Base-by-base conservation (phyloP, 495 filamentous ascomycete genomes). In the Aspergillus sparsus region DNA sequence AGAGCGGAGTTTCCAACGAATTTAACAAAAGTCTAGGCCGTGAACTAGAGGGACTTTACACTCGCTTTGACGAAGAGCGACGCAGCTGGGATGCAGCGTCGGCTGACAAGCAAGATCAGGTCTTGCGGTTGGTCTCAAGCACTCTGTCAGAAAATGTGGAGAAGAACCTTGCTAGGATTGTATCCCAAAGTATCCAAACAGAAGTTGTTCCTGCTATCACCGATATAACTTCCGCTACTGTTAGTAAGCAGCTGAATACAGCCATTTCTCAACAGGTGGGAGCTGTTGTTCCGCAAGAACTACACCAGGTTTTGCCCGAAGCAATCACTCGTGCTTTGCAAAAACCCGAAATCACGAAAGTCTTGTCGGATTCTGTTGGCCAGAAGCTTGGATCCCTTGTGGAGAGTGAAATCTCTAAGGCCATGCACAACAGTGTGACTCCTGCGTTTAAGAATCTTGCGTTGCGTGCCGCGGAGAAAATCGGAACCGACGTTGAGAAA, bases 81-180 rank as follows among this genome's bases (percentile, higher is more conserved):
- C 83, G 83, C 62, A 77, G 80, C 52, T 82, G 84, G 68, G 84
- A 87, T 71, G 84, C 84, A 53, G 81, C 86, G 32, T 82, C 84
- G 32, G 76, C 85, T 13, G 82, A 85, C n/a, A 87, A 86, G 61
- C 88, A 90, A 62, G 87, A 92, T 55, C 86, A 88, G 58, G 78
- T 99, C 35, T 82, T 99, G 53, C 89, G 91, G 18, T 80, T 96
- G 45, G 90, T 99, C 8, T 94, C 92, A 1, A 86, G 83, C 53
- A 93, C 94, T 11, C 79, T 99, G 16, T 89, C 91, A 16, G 88
- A 94, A 47, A 98, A 97, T 62, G 90, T 95, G 33, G 92, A 97
- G 70, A 83, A 87, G 64, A 88, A 87, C 27, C 80, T 97, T 35
- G 76, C 83, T 31, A 83, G 82, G 32, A 87, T 95, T 57, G 83